These are phyloP conservation scores for Ettlia oleoabundans DNA, from an alignment of 139 green algal genomes.

Conservation along the genomic window DNA sequence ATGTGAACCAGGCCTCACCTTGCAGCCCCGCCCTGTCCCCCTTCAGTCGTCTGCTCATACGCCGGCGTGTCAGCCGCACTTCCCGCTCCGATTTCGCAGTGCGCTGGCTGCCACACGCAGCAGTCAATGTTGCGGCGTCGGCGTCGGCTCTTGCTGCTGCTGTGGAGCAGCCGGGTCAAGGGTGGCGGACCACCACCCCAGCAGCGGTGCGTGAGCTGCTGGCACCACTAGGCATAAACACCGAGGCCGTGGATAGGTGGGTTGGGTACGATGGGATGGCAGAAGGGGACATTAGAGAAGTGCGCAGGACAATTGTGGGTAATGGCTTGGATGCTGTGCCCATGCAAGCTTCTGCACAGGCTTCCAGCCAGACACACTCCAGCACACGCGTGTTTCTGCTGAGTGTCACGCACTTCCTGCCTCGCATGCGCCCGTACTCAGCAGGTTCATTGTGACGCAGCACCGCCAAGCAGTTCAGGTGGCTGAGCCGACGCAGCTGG, in stretches of 20 bases:
- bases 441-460: constrained; percentile 67
- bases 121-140: background rate
- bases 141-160: background rate
- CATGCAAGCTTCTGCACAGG: too few relatives aligned
- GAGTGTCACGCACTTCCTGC: background rate
- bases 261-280: too few relatives aligned
- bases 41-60: background rate
- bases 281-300: too few relatives aligned
- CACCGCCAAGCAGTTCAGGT: constrained; percentile 55
- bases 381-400: too few relatives aligned
- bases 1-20: too few relatives aligned
- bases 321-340: too few relatives aligned
- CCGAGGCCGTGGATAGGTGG: constrained; percentile 34
- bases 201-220: constrained; percentile 53
- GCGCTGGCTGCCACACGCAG: background rate
- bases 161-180: background rate
- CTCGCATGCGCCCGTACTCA: background rate
- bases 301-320: too few relatives aligned
- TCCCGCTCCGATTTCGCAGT: constrained; percentile 12
- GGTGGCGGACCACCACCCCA: constrained; percentile 23
- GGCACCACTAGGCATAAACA: constrained; percentile 51
- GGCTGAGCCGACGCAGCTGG: constrained; percentile 48
- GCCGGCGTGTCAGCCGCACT: background rate
- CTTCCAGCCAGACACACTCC: too few relatives aligned
- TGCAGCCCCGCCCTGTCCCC: background rate